Evolutionary conservation across 805 yeast species (phyloP), one percentile per base, ranked within the genome.

Genomic region (Myxozyma udenii): DNA sequence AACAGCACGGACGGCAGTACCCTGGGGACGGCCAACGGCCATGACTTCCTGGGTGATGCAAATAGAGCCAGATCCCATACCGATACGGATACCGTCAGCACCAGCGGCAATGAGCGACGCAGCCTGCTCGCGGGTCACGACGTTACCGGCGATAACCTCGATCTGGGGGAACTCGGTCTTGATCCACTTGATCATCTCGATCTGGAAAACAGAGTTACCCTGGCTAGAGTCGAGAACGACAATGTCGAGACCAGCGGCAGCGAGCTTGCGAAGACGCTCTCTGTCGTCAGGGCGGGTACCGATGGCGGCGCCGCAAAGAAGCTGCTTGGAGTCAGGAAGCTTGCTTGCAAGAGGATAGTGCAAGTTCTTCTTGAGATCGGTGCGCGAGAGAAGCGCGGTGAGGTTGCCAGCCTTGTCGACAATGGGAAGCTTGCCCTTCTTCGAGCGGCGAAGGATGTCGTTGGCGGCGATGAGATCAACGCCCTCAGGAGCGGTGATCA

Each of bases 11-110:
- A 93, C 98, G 56, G 98, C 98, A 62, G 98, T 89, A 75, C 98
- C 98, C 78, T 93, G 98, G 57, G 98, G 98, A 80, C 98, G 89
- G 75, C 98, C 98, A 76, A 96, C 95, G 47, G 98, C 98, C 98
- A 93, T 93, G 55, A 93, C 98, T 77, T 93, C 98, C 77, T 93
- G 98, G 48, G 98, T 93, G 70, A 93, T 93, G 80, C 98, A 93
- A 71, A 95, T 95, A 58, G 97, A 88, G 67, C 98, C 98, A 30
- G 98, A 87, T 69, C 98, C 98, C 98, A 93, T 93, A 76, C 98
- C 98, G 64, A 93, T 91, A 80, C 98, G 88, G 66, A 93, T 78
- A 71, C 90, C 98, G 71, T 93, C 98, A 48, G 95, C 96, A 74
- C 98, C 98, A 47, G 95, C 96, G 65, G 79, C 84, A 66, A 89